Evolutionary conservation across 768 basidiomycete genomes (phyloP).

Genomic region (Naganishia vaughanmartiniae): DNA sequence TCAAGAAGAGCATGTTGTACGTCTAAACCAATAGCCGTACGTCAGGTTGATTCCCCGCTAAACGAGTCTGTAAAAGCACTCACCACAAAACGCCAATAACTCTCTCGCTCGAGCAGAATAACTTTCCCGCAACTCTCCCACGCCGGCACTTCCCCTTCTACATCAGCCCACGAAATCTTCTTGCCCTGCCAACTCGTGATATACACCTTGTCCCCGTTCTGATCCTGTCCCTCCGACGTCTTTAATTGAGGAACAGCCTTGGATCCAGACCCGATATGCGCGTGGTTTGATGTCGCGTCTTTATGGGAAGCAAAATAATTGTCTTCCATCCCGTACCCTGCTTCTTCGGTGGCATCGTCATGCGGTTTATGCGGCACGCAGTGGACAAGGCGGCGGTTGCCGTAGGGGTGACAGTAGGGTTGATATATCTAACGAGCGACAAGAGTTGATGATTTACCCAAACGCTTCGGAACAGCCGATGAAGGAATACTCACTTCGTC

Average conservation of each 20-base stretch:
- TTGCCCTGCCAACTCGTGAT: slow-evolving; percentile 19
- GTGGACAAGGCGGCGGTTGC: slow-evolving; percentile 84
- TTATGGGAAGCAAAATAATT: slow-evolving; percentile 24
- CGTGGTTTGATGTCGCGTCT: neutral
- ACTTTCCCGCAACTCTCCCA: slow-evolving; percentile 95
- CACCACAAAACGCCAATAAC: slow-evolving; percentile 87
- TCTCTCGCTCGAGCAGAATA: slow-evolving; percentile 69
- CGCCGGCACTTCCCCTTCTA: slow-evolving; percentile 61
- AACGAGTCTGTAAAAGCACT: slow-evolving; percentile 50
- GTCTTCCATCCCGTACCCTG: slow-evolving; percentile 23
- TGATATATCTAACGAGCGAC: slow-evolving; percentile 62
- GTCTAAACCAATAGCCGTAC: slow-evolving; percentile 39
- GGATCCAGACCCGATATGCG: slow-evolving; percentile 13
- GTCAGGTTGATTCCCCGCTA: neutral
- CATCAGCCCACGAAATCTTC: slow-evolving; percentile 22
- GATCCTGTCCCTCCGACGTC: slow-evolving; percentile 14
- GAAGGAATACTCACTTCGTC: slow-evolving; percentile 51
- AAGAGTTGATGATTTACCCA: slow-evolving; percentile 27
- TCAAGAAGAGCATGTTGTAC: slow-evolving; percentile 67
- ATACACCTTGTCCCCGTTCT: slow-evolving; percentile 19
- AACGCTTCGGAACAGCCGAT: neutral
- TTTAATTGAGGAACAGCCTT: slow-evolving; percentile 18
- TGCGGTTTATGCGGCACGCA: slow-evolving; percentile 56
- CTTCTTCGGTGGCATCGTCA: slow-evolving; percentile 29
- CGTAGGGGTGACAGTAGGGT: slow-evolving; percentile 94